Evolutionary conservation across 768 basidiomycete species (phyloP), one percentile per base, ranked within the genome.

Genomic region (Pleurotus djamor): DNA sequence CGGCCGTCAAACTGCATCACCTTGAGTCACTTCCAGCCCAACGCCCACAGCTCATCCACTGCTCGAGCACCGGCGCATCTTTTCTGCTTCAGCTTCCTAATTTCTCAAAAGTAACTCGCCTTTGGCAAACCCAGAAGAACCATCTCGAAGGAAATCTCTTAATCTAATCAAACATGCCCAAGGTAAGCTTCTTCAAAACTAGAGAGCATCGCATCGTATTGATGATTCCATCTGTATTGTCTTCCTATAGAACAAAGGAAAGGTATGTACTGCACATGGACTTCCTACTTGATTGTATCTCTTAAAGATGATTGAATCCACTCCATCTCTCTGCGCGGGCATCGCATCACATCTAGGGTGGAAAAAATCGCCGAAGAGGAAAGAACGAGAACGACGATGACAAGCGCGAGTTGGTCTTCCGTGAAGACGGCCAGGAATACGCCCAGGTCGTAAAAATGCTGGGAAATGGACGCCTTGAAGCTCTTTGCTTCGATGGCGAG

Each of bases 351-450:
- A 50, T 37, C 59, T 45, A 99, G 96, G 96, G 96, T 73, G 97
- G 96, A 63, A 98, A 99, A 84, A 99, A 98, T 80, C 86, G 96
- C 78, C 85, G 97, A 85, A 85, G 97, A 78, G 97, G 97, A 83
- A 99, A 99, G 86, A 98, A 98, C 77, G 96, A 99, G 80, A 97
- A 96, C 78, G 97, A 98, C 58, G 92, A 93, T 67, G 93, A 97
- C 79, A 98, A 98, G 83, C 91, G 97, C 67, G 97, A 99, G 74
- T 85, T 98, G 59, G 95, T 98, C 43, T 98, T 98, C 83, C 90
- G 92, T 68, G 96, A 98, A 74, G 97, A 98, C 69, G 96, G 96
- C 5, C 97, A 99, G 76, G 95, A 98, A 74, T 99, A 99, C 73
- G 97, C 94, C 13, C 97, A 98, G 73, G 97, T 98, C 52, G 88